Evolutionary conservation across 2,329 filamentous ascomycete genomes (phyloP).

Genomic region (Teratosphaeria viscida): DNA sequence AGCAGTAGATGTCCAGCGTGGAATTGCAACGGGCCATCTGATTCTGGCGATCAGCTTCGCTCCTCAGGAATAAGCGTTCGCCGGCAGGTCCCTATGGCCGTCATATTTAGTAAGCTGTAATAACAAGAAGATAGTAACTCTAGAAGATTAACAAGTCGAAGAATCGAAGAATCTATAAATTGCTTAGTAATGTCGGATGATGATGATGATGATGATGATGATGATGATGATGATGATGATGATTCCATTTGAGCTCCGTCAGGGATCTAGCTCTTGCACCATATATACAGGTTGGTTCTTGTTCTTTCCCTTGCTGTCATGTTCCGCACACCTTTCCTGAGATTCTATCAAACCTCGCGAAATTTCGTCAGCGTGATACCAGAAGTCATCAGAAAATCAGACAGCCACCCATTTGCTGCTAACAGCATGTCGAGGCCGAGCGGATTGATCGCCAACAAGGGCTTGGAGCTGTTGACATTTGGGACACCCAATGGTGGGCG

Average conservation of each 20-base stretch:
- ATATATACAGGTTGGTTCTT: conserved; percentile 7
- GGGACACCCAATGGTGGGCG: conserved; percentile 34
- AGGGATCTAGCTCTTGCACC: background rate
- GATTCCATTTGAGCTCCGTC: background rate
- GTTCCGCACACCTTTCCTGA: conserved; percentile 16
- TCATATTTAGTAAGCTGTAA: too few relatives aligned
- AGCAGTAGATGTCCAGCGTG: too few relatives aligned
- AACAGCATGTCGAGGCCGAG: conserved; percentile 34
- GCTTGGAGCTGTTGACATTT: conserved; percentile 55
- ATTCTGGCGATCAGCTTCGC: too few relatives aligned
- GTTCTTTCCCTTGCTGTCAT: conserved; percentile 12
- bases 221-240: too few relatives aligned
- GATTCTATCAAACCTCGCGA: conserved; percentile 17
- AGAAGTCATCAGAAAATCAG: conserved; percentile 4
- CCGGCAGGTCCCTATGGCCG: too few relatives aligned
- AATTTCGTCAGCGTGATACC: conserved; percentile 13
- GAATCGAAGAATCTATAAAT: too few relatives aligned
- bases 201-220: too few relatives aligned
- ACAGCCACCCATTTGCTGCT: background rate
- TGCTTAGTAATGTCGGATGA: too few relatives aligned
- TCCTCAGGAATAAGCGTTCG: too few relatives aligned
- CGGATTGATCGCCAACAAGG: conserved; percentile 50
- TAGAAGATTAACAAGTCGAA: too few relatives aligned
- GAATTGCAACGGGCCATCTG: too few relatives aligned
- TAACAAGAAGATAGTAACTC: too few relatives aligned